These are phyloP conservation scores for Neurospora sp. DNA, from an alignment of 2,329 filamentous ascomycete genomes.

Conservation along the genomic window DNA sequence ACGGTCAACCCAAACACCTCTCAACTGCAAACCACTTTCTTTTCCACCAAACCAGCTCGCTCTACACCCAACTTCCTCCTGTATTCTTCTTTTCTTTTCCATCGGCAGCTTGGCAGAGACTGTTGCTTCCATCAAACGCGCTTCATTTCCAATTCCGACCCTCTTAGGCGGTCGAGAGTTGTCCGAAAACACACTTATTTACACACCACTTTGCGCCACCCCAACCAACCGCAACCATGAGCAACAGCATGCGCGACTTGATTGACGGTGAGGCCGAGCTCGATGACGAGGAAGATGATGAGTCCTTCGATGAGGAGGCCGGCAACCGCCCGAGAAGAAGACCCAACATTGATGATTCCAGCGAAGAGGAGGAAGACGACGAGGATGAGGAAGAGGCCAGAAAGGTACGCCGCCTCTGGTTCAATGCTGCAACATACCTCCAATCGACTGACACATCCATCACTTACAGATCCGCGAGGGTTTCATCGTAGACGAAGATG, in stretches of 20 bases:
- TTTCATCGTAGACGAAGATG: constrained; percentile 91
- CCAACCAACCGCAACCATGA: constrained; percentile 37
- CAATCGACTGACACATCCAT: neutral
- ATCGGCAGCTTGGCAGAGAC: neutral
- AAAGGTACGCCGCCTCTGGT: constrained; percentile 42
- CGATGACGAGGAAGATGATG: constrained; percentile 77
- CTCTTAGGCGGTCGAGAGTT: neutral
- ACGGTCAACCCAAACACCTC: neutral
- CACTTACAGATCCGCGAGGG: constrained; percentile 71
- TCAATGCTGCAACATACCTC: neutral
- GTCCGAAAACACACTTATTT: neutral
- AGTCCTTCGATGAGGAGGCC: constrained; percentile 68
- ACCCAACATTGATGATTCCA: constrained; percentile 64
- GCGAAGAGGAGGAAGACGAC: constrained; percentile 85
- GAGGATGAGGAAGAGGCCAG: constrained; percentile 80
- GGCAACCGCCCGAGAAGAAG: constrained; percentile 44
- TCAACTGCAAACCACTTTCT: neutral
- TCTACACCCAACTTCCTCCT: neutral
- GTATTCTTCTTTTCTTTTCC: neutral
- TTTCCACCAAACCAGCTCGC: neutral
- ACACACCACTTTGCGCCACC: neutral
- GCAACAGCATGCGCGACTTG: constrained; percentile 58
- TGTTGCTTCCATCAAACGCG: neutral
- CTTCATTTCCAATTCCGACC: neutral
- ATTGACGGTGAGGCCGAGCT: constrained; percentile 80